Evolutionary conservation across 106 monocot genomes (phyloP), one percentile per base, ranked within the genome.

Genomic region (Allium cepa): DNA sequence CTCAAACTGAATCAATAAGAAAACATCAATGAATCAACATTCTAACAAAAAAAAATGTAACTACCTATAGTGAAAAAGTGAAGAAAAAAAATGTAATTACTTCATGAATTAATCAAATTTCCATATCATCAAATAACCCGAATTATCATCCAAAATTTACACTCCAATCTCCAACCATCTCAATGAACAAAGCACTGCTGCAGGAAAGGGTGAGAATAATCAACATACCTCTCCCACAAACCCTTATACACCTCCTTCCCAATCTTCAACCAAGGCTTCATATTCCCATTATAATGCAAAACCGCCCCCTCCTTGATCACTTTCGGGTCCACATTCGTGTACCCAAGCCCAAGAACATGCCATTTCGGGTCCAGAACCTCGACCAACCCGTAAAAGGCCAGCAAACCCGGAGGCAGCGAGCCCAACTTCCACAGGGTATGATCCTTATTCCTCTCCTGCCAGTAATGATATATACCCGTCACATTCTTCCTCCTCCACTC

Each of bases 181-280:
- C 57, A 87, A 62, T 73, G 91, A 16, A 80, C 46, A 49, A 82
- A 65, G 74, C 91, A 91, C 12, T 50, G 76, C 68, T 91, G 82
- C 75, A 91, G 67, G 60, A 85, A 69, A 9, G 79, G 84, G 45
- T 91, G 91, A 8, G 82, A 84, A 67, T 84, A 91, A 64, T 91
- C 84, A 26, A 91, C 87, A 64, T 91, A 91, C 47, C 62, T 79
- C 17, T 87, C 82, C 91, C 91, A 91, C 55, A 91, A 70, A 6
- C 72, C 79, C 73, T 87, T 91, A 72, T 91, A 91, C 68, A 79
- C 87, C 75, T 87, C 91, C 67, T 82, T 91, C 13, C 81, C 87
- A 72, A 91, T 91, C 77, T 84, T 91, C 63, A 91, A 53, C 91
- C 91, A 91, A 14, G 91, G 91, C 52, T 91, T 91, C 87, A 87